Percentiles rank a stretch among this genome's conserved stretches.
Evolutionary conservation across 2,329 filamentous ascomycete species (phyloP).

Genomic region (Aspergillus nomiae): DNA sequence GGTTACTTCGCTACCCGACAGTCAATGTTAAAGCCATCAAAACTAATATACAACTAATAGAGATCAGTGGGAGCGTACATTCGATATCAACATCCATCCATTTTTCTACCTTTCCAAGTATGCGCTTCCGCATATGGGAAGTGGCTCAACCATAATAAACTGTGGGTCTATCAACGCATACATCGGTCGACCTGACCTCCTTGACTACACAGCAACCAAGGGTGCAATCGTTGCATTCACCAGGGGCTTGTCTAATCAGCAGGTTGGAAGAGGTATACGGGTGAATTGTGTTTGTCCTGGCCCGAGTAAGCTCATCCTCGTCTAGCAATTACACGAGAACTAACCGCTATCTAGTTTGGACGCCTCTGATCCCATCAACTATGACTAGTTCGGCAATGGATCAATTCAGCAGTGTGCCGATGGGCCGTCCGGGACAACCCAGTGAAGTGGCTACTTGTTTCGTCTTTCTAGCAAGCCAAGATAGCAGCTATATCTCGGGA

Average conservation of each 20-base stretch:
- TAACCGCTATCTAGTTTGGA: conserved; percentile 61
- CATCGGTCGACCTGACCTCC: conserved; percentile 74
- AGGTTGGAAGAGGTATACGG: conserved; percentile 69
- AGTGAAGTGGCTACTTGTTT: conserved; percentile 81
- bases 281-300: conserved; percentile 78
- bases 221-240: conserved; percentile 70
- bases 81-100: conserved; percentile 77
- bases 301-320: conserved; percentile 47
- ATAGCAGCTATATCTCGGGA: conserved; percentile 73
- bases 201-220: conserved; percentile 76
- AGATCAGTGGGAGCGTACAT: conserved; percentile 78
- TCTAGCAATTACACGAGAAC: background rate
- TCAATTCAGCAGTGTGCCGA: conserved; percentile 69
- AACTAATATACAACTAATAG: conserved; percentile 36
- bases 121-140: conserved; percentile 70
- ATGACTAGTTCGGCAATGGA: conserved; percentile 71
- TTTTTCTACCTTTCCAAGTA: conserved; percentile 83
- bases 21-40: background rate
- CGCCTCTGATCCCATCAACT: conserved; percentile 71
- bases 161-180: conserved; percentile 84
- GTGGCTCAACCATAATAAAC: conserved; percentile 80
- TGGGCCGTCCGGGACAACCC: conserved; percentile 77
- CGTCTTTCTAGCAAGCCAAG: conserved; percentile 75
- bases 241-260: conserved; percentile 74
- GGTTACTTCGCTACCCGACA: background rate